Conservation (phyloP, 495 filamentous ascomycete species). For the Lophiotrema nucula region DNA sequence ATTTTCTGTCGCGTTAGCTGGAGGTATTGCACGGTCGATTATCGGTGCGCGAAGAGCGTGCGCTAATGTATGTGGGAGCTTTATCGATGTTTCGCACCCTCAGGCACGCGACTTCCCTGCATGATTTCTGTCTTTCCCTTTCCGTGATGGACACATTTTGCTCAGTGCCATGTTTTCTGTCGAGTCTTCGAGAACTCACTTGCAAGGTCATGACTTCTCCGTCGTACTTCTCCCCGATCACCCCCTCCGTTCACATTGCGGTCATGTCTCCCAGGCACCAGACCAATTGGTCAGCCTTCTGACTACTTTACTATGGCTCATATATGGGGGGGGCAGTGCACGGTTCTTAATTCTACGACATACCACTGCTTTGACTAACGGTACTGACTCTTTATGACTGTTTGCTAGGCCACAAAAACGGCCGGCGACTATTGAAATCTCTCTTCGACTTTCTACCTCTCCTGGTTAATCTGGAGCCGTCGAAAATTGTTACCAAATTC, state of each 20-base stretch:
- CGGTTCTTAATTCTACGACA: too few relatives aligned
- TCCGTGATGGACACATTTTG: too few relatives aligned
- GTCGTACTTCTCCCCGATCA: background rate
- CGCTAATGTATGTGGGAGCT: conserved; percentile 29
- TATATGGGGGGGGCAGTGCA: too few relatives aligned
- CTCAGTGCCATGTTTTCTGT: background rate
- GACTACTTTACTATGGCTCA: background rate
- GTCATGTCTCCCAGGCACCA: conserved; percentile 16
- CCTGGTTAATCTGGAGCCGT: background rate
- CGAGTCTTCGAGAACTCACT: background rate
- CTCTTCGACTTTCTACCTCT: background rate
- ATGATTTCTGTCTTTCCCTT: conserved; percentile 11
- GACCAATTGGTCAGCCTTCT: conserved; percentile 17
- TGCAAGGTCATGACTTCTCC: background rate
- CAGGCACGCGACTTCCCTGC: conserved; percentile 12
- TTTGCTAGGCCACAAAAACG: conserved; percentile 17
- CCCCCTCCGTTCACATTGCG: background rate
- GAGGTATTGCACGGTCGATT: background rate
- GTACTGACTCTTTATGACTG: too few relatives aligned
- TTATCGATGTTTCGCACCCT: conserved; percentile 4
- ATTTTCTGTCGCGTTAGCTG: conserved; percentile 6
- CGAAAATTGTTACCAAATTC: background rate
- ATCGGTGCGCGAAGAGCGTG: conserved; percentile 19
- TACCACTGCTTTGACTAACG: conserved; percentile 3
- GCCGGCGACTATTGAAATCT: conserved; percentile 14